These are phyloP conservation scores for Immersiporthe knoxdaviesiana DNA, from an alignment of 2,329 filamentous ascomycete genomes.

Conservation along the genomic window DNA sequence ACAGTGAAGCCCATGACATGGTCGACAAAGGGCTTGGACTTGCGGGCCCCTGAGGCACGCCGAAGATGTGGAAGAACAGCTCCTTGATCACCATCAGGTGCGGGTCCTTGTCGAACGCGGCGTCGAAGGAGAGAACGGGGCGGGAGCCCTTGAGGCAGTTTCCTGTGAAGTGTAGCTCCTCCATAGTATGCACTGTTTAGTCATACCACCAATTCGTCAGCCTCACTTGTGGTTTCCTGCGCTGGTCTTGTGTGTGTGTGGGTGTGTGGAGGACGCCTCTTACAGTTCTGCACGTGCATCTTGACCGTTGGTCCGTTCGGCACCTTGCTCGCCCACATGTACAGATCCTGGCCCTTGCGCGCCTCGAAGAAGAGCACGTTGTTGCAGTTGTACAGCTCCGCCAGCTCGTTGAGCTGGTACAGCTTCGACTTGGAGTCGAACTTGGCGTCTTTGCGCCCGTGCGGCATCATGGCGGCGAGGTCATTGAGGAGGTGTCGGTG, in stretches of 20 bases:
- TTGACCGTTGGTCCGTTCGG: conserved; percentile 71
- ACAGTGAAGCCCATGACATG: conserved; percentile 92
- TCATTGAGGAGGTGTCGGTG: conserved; percentile 94
- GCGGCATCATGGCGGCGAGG: conserved; percentile 83
- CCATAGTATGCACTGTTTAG: conserved; percentile 82
- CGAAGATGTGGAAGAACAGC: conserved; percentile 86
- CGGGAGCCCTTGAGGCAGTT: conserved; percentile 95
- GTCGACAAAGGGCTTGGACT: conserved; percentile 94
- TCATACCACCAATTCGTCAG: neutral
- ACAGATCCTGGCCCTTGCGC: conserved; percentile 90
- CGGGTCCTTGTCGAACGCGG: conserved; percentile 78
- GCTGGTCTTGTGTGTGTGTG: neutral
- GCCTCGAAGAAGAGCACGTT: conserved; percentile 94
- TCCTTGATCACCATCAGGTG: conserved; percentile 86
- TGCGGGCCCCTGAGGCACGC: conserved; percentile 87
- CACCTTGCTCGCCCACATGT: conserved; percentile 89
- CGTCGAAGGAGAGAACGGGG: conserved; percentile 89
- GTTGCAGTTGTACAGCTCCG: conserved; percentile 83
- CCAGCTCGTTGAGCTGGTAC: conserved; percentile 75
- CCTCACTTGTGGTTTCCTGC: neutral
- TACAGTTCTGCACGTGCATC: conserved; percentile 77
- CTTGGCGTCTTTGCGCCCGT: conserved; percentile 92
- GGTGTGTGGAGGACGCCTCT: conserved; percentile 38
- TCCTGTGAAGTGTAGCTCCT: conserved; percentile 93
- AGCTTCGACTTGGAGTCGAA: conserved; percentile 94